Evolutionary conservation across 768 basidiomycete species (phyloP), one percentile per base, ranked within the genome.

Genomic region (Suillus clintonianus): DNA sequence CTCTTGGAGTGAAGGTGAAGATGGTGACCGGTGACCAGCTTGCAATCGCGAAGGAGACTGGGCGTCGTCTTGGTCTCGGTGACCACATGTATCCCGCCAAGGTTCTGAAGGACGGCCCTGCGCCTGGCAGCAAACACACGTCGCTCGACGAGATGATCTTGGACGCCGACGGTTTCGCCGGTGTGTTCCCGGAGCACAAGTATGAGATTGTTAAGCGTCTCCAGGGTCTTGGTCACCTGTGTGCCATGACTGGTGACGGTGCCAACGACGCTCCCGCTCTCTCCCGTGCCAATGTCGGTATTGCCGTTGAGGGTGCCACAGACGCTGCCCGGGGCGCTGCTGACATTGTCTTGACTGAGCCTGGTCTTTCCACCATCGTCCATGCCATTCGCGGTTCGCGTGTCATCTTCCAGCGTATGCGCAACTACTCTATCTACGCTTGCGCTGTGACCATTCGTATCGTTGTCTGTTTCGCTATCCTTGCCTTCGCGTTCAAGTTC

Each of bases 1-100:
- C 90, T 62, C 94, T 98, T 74, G 97, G 97, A 78, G 95, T 99
- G 71, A 91, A 90, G 76, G 96, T 99, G 77, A 99, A 99, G 90
- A 99, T 99, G 97, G 97, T 98, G 65, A 99, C 97, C n/a, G 97
- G 97, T 84, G 97, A 99, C 77, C 97, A 99, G 83, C 94, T 99
- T 74, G 97, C 97, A 68, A 99, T 99, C 70, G 97, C 97, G 42
- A 99, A 99, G 86, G 97, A 99, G 79, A 98, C 97, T 65, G 97
- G 97, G 64, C 92, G 97, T 77, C 93, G 97, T 82, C 92, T 99
- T 56, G 96, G 97, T 70, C 84, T 99, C 65, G 97, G 97, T 75
- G 97, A 98, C 79, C 96, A 98, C 84, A 99, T 99, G 97, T 98
- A 97, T 83, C 90, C 97, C 48, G 92, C 96, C 62, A 97, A 95